phyloP scores from a whole-genome alignment of 129 eudicot species.

The Centrapalus pauciflorus region DNA sequence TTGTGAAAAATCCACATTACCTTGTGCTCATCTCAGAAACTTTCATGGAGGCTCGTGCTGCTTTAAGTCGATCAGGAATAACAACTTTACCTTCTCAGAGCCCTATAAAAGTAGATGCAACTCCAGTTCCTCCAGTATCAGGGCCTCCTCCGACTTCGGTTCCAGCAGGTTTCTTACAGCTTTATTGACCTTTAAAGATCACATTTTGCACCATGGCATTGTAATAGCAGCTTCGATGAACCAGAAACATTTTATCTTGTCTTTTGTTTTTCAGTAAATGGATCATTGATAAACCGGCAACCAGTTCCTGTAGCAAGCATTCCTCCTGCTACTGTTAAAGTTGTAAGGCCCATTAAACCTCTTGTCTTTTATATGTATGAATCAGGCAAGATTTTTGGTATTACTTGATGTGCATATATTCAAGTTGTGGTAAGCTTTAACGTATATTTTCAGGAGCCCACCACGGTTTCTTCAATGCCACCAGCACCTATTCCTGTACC shows the following conservation, averaged over 20 bases:
- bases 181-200: slow-evolving; percentile 1
- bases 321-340: slow-evolving; percentile 74
- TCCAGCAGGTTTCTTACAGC: slow-evolving; percentile 48
- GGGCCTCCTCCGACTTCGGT: slow-evolving; percentile 53
- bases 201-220: background rate
- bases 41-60: slow-evolving; percentile 85
- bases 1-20: slow-evolving; percentile 69
- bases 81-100: slow-evolving; percentile 52
- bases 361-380: background rate
- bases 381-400: background rate
- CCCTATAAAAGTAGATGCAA: slow-evolving; percentile 61
- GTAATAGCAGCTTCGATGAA: too few relatives aligned
- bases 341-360: slow-evolving; percentile 45
- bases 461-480: slow-evolving; percentile 53
- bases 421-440: background rate
- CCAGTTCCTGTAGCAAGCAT: slow-evolving; percentile 50
- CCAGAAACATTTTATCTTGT: too few relatives aligned
- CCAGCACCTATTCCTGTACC: slow-evolving; percentile 44
- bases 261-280: slow-evolving; percentile 45
- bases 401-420: background rate
- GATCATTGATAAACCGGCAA: slow-evolving; percentile 53
- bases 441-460: slow-evolving; percentile 64
- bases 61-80: slow-evolving; percentile 72
- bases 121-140: slow-evolving; percentile 59
- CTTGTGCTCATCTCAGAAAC: slow-evolving; percentile 84